These are phyloP conservation scores for Umbelopsis sp. DNA, from an alignment of 192 early-diverging fungal species.

Conservation along the genomic window DNA sequence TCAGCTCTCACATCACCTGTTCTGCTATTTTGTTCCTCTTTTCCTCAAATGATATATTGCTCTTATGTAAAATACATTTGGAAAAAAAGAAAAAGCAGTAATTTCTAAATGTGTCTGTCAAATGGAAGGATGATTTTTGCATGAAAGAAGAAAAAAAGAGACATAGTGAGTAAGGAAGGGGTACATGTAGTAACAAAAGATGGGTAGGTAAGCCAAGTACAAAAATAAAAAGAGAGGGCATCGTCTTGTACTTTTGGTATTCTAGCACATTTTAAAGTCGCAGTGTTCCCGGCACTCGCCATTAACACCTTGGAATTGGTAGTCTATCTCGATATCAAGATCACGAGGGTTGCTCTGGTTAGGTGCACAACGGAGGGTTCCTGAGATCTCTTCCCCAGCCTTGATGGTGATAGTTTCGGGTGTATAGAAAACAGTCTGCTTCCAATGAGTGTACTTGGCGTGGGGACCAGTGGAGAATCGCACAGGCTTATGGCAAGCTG, in stretches of 20 bases:
- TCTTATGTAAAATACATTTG: too few species aligned
- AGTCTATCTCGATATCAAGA: constrained; percentile 85
- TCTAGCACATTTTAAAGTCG: constrained; percentile 38
- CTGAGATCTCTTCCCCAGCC: constrained; percentile 66
- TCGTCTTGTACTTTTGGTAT: neutral
- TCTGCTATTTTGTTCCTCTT: neutral
- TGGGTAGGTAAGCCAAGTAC: neutral
- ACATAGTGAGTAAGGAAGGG: too few species aligned
- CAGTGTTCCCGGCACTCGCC: constrained; percentile 20
- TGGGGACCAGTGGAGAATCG: constrained; percentile 81
- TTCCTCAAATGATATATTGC: neutral
- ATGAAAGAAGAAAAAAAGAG: neutral
- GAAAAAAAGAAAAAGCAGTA: constrained; percentile 7
- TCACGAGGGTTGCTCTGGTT: constrained; percentile 92
- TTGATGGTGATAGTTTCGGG: constrained; percentile 71
- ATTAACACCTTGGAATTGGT: constrained; percentile 60
- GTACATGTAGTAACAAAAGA: neutral
- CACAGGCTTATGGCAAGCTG: constrained; percentile 86
- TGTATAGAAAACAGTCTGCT: constrained; percentile 98
- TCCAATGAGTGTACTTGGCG: constrained; percentile 97
- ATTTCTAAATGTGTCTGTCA: neutral
- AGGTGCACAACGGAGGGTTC: constrained; percentile 55
- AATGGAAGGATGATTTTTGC: neutral
- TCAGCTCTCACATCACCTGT: neutral
- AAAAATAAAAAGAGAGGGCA: too few species aligned